A percentile compares a stretch with the other conserved stretches of the same genome.
Conservation (phyloP, 192 early-diverging fungal species). For the Backusella tarrabulga region DNA sequence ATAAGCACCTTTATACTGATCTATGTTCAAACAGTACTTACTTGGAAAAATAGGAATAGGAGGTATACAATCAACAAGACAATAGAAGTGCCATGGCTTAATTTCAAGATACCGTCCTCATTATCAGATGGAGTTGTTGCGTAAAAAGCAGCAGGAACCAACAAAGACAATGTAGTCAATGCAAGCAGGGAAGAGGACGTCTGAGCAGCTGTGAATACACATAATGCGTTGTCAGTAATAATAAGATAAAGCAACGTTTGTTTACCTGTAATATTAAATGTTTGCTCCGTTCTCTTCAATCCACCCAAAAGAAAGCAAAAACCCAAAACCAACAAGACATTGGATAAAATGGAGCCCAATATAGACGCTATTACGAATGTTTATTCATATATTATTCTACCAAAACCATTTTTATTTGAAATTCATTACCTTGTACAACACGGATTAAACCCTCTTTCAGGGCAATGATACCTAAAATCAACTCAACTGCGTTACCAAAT, state of each 20-base stretch:
- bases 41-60: conserved; percentile 78
- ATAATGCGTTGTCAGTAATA: background rate
- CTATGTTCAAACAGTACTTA: background rate
- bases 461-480: conserved; percentile 74
- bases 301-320: conserved; percentile 86
- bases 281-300: conserved; percentile 58
- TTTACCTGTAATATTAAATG: conserved; percentile 60
- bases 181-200: conserved; percentile 69
- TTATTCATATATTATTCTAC: background rate
- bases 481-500: conserved; percentile 79
- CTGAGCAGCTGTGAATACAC: conserved; percentile 52
- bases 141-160: conserved; percentile 72
- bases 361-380: conserved; percentile 52
- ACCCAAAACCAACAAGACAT: conserved; percentile 89
- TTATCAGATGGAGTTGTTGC: conserved; percentile 47
- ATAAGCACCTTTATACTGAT: background rate
- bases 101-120: conserved; percentile 49
- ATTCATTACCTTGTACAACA: conserved; percentile 57
- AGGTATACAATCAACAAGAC: conserved; percentile 69
- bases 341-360: conserved; percentile 90
- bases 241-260: background rate
- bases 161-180: conserved; percentile 60
- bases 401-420: background rate
- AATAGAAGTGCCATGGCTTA: conserved; percentile 67
- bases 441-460: conserved; percentile 59